Conservation (phyloP, 805 yeast genomes). For the Vanderwaltozyma tropicalis region DNA sequence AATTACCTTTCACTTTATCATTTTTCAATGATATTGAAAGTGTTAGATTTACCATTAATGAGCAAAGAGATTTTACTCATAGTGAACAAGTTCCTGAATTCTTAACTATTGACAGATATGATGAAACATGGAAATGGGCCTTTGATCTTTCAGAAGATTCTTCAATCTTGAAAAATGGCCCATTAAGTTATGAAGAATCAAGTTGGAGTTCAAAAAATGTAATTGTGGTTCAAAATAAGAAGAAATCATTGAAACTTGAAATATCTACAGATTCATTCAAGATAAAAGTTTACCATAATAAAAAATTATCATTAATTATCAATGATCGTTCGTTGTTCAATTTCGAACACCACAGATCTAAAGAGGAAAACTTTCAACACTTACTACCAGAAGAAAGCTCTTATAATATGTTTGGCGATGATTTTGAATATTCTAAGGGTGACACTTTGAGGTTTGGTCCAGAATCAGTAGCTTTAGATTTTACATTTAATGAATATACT, state of each 20-base stretch:
- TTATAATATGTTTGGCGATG: slow-evolving; percentile 59
- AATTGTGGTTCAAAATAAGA: slow-evolving; percentile 3
- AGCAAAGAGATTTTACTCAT: slow-evolving; percentile 33
- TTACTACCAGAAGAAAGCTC: slow-evolving; percentile 50
- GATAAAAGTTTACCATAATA: slow-evolving; percentile 35
- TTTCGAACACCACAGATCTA: slow-evolving; percentile 66
- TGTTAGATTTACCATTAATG: slow-evolving; percentile 59
- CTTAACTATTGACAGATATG: slow-evolving; percentile 42
- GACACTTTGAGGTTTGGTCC: slow-evolving; percentile 78
- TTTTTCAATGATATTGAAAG: slow-evolving; percentile 43
- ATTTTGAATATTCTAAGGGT: slow-evolving; percentile 50
- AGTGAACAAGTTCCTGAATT: slow-evolving; percentile 14
- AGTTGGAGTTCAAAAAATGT: slow-evolving; percentile 5
- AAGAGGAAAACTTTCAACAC: slow-evolving; percentile 33
- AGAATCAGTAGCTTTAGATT: slow-evolving; percentile 77
- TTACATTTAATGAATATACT: slow-evolving; percentile 47
- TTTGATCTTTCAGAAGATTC: slow-evolving; percentile 23
- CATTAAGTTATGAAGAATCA: slow-evolving; percentile 5
- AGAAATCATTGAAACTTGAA: slow-evolving; percentile 31
- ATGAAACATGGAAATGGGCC: slow-evolving; percentile 52
- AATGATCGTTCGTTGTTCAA: slow-evolving; percentile 68
- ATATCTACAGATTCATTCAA: slow-evolving; percentile 34
- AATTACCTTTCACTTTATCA: slow-evolving; percentile 47
- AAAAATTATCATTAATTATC: slow-evolving; percentile 40
- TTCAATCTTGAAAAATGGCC: slow-evolving; percentile 14